Evolutionary conservation across 495 filamentous ascomycete species (phyloP).

Genomic region (Hypomontagnella submonticulosa): DNA sequence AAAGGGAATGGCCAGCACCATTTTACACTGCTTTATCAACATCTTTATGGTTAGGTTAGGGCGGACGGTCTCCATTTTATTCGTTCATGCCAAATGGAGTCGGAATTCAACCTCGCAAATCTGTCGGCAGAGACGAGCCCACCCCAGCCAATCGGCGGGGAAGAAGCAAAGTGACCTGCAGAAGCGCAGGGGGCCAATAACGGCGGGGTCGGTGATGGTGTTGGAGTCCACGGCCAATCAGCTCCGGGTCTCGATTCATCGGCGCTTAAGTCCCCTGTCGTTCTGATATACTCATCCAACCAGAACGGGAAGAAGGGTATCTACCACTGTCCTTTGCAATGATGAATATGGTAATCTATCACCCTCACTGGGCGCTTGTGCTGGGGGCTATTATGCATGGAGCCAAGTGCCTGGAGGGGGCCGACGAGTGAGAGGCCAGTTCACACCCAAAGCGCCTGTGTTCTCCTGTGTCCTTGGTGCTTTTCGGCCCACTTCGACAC

Average conservation of each 20-base stretch:
- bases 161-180: conserved; percentile 40
- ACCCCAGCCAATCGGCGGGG: conserved; percentile 35
- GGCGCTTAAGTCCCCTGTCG: conserved; percentile 44
- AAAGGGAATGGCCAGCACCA: conserved; percentile 33
- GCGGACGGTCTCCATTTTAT: conserved; percentile 16
- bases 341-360: conserved; percentile 45
- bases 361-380: conserved; percentile 50
- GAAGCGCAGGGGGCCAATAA: conserved; percentile 30
- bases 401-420: conserved; percentile 44
- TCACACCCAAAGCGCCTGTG: conserved; percentile 48
- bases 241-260: conserved; percentile 20
- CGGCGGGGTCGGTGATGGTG: conserved; percentile 40
- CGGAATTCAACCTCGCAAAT: conserved; percentile 22
- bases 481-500: conserved; percentile 46
- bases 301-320: conserved; percentile 40
- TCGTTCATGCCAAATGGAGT: conserved; percentile 20
- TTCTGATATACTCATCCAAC: conserved; percentile 34
- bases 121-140: conserved; percentile 5
- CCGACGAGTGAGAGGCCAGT: conserved; percentile 53
- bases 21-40: conserved; percentile 19
- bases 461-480: conserved; percentile 40
- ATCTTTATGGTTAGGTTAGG: conserved; percentile 23
- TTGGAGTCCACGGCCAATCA: conserved; percentile 36
- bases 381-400: conserved; percentile 51
- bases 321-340: conserved; percentile 24